Conservation (phyloP, 305 asterid genomes). For the Fraxinus velutina region DNA sequence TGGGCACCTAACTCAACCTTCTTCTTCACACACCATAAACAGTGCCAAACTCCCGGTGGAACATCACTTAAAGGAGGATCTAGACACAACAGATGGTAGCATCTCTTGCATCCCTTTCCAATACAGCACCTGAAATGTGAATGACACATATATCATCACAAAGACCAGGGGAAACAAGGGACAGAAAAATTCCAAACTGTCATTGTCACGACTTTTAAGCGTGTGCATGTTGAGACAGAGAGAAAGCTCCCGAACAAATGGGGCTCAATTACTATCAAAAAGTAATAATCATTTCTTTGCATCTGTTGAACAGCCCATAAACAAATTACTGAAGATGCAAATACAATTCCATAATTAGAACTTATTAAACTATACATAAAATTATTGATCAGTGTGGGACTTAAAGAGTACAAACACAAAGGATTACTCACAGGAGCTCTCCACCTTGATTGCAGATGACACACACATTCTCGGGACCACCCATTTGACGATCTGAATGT, state of each 20-base stretch:
- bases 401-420: conserved; percentile 28
- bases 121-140: conserved; percentile 49
- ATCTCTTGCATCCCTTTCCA: conserved; percentile 58
- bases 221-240: conserved; percentile 9
- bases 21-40: conserved; percentile 60
- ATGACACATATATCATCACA: conserved; percentile 23
- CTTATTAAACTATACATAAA: conserved; percentile 10
- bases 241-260: not conserved
- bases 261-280: conserved; percentile 12
- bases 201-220: conserved; percentile 2
- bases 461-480: conserved; percentile 36
- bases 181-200: not conserved
- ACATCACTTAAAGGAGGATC: conserved; percentile 45
- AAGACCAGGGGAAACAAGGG: conserved; percentile 7
- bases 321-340: conserved; percentile 18
- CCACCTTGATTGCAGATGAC: conserved; percentile 52
- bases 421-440: conserved; percentile 74
- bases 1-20: conserved; percentile 57
- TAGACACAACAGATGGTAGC: conserved; percentile 53
- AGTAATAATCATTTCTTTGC: not conserved
- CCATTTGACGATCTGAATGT: conserved; percentile 33
- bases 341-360: conserved; percentile 16
- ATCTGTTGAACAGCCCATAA: not conserved
- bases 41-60: conserved; percentile 63
- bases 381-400: conserved; percentile 2